Conservation (phyloP, 148 eudicot species). For the Salicornia ramosissima region DNA sequence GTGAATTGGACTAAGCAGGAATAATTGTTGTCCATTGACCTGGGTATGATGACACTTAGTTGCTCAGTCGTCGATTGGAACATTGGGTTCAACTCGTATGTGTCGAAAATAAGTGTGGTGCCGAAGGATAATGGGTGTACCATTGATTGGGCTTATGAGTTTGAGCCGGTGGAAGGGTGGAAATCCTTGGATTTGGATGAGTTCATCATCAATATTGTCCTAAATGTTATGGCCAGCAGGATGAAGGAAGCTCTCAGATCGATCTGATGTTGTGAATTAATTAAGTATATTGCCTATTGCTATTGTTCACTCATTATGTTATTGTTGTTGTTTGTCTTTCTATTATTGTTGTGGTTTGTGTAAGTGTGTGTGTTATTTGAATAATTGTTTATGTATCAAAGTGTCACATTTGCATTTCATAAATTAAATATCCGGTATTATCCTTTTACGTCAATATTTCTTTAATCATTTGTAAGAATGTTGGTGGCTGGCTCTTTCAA, state of each 20-base stretch:
- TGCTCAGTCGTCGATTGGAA: constrained; percentile 39
- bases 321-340: neutral
- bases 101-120: constrained; percentile 26
- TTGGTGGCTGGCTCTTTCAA: too few species aligned
- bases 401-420: neutral
- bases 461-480: too few species aligned
- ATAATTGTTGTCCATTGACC: constrained; percentile 29
- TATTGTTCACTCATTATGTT: neutral
- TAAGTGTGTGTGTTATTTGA: too few species aligned
- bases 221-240: constrained; percentile 34
- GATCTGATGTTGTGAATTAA: neutral
- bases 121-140: constrained; percentile 26
- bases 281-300: neutral
- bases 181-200: constrained; percentile 24
- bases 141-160: constrained; percentile 37
- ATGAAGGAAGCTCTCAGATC: constrained; percentile 32
- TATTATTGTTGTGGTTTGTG: too few species aligned
- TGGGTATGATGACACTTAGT: constrained; percentile 19
- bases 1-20: constrained; percentile 41
- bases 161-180: constrained; percentile 40
- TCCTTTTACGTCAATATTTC: too few species aligned
- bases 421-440: neutral
- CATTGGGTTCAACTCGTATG: constrained; percentile 38
- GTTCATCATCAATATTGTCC: constrained; percentile 30
- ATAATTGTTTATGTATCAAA: neutral